phyloP scores from a whole-genome alignment of 768 basidiomycete species.

The Arthromyces matolae region DNA sequence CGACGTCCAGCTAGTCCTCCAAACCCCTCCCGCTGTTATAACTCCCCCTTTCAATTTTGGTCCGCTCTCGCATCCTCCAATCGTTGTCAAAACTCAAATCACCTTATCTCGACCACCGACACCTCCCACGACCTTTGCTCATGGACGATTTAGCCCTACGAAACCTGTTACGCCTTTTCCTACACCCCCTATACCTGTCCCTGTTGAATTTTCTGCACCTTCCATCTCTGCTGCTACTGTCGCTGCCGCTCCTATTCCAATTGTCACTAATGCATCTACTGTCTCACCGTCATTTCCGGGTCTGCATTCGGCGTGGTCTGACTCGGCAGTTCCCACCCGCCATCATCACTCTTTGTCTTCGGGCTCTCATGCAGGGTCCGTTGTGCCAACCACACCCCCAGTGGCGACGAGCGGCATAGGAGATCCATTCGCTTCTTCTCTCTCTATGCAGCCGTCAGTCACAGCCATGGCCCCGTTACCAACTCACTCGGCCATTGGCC shows the following conservation, averaged over 20 bases:
- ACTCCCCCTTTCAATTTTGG: constrained; percentile 15
- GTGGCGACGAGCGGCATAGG: constrained; percentile 11
- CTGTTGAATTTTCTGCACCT: constrained; percentile 19
- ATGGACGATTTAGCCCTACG: constrained; percentile 25
- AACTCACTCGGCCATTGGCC: constrained; percentile 23
- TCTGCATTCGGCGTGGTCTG: constrained; percentile 37
- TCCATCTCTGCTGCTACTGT: constrained; percentile 10
- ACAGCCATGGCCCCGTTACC: constrained; percentile 11
- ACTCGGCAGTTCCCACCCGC: constrained; percentile 31
- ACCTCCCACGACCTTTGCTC: constrained; percentile 27
- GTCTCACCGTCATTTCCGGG: constrained; percentile 25
- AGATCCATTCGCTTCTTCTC: constrained; percentile 17
- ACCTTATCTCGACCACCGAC: constrained; percentile 34
- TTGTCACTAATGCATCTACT: too few species aligned
- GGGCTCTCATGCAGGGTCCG: constrained; percentile 28
- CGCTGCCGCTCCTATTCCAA: too few species aligned
- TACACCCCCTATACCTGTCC: constrained; percentile 17
- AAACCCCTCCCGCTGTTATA: constrained; percentile 13
- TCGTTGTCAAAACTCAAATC: constrained; percentile 20
- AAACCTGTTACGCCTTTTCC: constrained; percentile 20
- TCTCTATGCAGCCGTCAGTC: constrained; percentile 20
- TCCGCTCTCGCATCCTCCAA: constrained; percentile 9
- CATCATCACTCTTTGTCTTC: constrained; percentile 43
- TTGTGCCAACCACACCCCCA: constrained; percentile 17
- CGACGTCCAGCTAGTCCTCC: constrained; percentile 30